These are phyloP conservation scores for Eleusine indica DNA, from an alignment of 176 grass and related monocot species.

Conservation along the genomic window DNA sequence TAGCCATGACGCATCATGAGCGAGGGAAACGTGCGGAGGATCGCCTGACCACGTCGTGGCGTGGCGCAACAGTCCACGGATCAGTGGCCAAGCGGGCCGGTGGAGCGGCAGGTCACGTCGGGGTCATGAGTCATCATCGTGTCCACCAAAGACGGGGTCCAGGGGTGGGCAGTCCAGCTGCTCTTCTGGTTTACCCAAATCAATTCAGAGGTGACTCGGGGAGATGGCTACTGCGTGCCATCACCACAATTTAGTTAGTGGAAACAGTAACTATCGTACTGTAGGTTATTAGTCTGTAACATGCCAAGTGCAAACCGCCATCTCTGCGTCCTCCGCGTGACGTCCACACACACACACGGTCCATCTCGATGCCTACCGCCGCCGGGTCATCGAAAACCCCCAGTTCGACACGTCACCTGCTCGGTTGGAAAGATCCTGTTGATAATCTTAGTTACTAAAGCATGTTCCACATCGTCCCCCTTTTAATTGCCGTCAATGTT, in stretches of 20 bases:
- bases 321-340: no score
- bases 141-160: background rate
- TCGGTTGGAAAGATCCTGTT: no score
- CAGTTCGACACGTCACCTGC: no score
- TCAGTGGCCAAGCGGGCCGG: background rate
- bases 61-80: background rate
- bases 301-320: no score
- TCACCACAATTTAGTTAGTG: background rate
- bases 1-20: constrained; percentile 32
- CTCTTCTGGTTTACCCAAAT: background rate
- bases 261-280: no score
- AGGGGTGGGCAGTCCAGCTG: background rate
- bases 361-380: no score
- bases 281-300: no score
- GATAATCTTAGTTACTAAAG: no score
- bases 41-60: background rate
- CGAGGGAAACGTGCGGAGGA: background rate
- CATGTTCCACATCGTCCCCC: no score
- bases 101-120: background rate
- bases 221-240: background rate
- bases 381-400: no score
- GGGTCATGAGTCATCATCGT: background rate
- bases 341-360: no score
- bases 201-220: background rate
- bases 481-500: no score